A percentile compares a stretch with the other conserved stretches of the same genome.
Conservation (phyloP, 208 protist genomes). For the Trypanosoma cruzi region DNA sequence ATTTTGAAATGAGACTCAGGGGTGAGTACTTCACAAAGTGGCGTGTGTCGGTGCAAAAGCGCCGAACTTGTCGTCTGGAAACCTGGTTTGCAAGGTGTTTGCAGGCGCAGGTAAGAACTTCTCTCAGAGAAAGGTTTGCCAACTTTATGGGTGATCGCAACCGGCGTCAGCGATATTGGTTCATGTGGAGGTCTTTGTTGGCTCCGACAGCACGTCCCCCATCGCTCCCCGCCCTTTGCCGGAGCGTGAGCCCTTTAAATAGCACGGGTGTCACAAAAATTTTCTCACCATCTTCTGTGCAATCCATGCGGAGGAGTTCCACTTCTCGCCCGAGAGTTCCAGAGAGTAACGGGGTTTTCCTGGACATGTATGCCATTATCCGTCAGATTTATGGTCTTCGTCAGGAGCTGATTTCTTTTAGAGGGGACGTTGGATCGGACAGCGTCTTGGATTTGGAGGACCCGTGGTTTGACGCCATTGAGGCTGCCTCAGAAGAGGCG, state of each 20-base stretch:
- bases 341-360: constrained; percentile 16
- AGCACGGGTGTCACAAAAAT: background rate
- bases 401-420: constrained; percentile 60
- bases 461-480: constrained; percentile 73
- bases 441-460: constrained; percentile 73
- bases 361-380: constrained; percentile 40
- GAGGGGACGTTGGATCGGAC: constrained; percentile 28
- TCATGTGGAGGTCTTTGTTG: constrained; percentile 5
- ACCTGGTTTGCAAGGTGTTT: background rate
- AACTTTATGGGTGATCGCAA: constrained; percentile 5
- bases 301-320: background rate
- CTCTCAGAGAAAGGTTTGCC: background rate
- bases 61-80: background rate
- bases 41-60: background rate
- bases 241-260: background rate
- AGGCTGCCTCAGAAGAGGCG: constrained; percentile 56
- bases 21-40: constrained; percentile 28
- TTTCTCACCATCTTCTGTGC: background rate
- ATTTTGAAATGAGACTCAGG: background rate
- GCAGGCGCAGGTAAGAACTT: background rate
- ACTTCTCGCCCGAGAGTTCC: background rate
- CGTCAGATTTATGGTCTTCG: constrained; percentile 40
- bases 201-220: background rate
- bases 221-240: background rate
- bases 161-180: constrained; percentile 4